Evolutionary conservation across 108 stramenopile genomes (phyloP), one percentile per base, ranked within the genome.

Genomic region (Tribonema minus): DNA sequence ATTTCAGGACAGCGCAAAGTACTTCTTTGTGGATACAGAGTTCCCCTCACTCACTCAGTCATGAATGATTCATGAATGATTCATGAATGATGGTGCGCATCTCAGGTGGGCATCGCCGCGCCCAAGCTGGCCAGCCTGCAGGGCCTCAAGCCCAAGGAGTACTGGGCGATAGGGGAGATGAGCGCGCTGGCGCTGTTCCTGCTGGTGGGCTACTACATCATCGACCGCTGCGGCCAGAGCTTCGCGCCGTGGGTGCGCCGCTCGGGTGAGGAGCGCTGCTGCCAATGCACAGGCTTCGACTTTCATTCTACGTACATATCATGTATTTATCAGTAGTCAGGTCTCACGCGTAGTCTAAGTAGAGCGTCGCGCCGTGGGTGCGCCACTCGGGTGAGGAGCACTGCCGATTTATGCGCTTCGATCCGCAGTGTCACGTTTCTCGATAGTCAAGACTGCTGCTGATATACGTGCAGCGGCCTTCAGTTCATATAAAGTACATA

Each of bases 191-290:
- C 62, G n/a, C 9, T 30, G 26, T 39, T 38, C 32, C 60, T 80
- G 27, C 35, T 80, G 4, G 35, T 59, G 27, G 70, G 36, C 9
- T 41, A 38, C 12, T 3, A 26, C 4, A 27, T 71, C 40, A 37
- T 35, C 4, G 34, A 71, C 62, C 23, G 9, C 9, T 70, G 69
- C 64, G 79, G 61, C 7, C 0, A 20, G 3, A 4, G 58, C 12
- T 58, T 75, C 28, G 30, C 68, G 12, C 64, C 82, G 12, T 73
- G 73, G 73, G 2, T 68, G 27, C 34, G 73, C 25, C 82, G 46
- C 3, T 62, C 64, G 36, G 46, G 46, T 54, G 20, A 15, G 46
- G 9, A 15, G n/a, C n/a, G 46, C 46, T 15, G 20, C 46, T 54
- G 46, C 20, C 46, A 54, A 54, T 54, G 20, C 20, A 54, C 46